A percentile compares a stretch with the other conserved stretches of the same genome.
phyloP scores from a whole-genome alignment of 1,139 yeast species.

The Taphrina wiesneri region DNA sequence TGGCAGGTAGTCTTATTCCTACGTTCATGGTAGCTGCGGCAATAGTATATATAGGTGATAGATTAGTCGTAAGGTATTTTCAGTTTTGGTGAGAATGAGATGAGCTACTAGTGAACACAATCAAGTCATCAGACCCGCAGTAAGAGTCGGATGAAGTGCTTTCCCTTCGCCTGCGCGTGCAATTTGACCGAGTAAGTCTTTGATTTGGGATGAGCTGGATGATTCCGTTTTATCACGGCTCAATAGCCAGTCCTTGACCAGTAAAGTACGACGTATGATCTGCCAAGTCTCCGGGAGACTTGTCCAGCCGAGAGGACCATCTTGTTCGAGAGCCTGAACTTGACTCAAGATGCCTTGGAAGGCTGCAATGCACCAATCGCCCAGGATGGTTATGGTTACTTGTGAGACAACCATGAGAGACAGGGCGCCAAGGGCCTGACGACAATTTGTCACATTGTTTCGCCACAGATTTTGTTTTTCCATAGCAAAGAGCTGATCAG shows the following conservation, averaged over 20 bases:
- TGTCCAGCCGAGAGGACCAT: slow-evolving; percentile 22
- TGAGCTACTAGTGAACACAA: background rate
- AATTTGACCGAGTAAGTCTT: background rate
- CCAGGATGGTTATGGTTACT: background rate
- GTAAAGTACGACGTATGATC: background rate
- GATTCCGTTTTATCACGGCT: background rate
- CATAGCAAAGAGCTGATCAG: slow-evolving; percentile 16
- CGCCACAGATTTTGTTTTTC: slow-evolving; percentile 31
- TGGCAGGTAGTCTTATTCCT: slow-evolving; percentile 10
- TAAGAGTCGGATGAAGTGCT: background rate
- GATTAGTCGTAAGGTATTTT: slow-evolving; percentile 9
- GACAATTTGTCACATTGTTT: slow-evolving; percentile 14
- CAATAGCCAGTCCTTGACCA: slow-evolving; percentile 6
- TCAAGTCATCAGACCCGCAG: background rate
- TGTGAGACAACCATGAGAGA: background rate
- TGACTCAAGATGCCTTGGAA: background rate
- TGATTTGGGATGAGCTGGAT: background rate
- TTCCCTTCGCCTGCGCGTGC: background rate
- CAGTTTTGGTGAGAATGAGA: background rate
- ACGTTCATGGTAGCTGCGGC: slow-evolving; percentile 14
- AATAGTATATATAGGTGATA: background rate
- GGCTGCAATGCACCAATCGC: background rate
- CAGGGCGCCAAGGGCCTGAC: slow-evolving; percentile 7
- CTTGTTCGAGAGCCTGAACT: background rate
- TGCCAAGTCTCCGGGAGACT: slow-evolving; percentile 8